Conservation (phyloP, 2,329 filamentous ascomycete species). For the Colletotrichum neosansevieriae region DNA sequence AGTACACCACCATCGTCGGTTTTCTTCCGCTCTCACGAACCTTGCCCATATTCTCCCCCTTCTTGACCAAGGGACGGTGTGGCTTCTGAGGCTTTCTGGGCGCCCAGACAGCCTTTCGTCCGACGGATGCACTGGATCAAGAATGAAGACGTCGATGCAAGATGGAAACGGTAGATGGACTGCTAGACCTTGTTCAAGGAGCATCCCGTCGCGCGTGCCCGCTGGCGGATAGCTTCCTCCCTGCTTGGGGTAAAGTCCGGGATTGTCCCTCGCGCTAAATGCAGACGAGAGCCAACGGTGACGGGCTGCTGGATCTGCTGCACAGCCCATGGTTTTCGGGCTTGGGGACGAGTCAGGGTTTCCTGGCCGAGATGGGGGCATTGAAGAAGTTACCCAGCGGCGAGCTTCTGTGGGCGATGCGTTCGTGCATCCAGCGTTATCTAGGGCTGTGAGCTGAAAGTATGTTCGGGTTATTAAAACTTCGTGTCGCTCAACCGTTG, state of each 20-base stretch:
- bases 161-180: not conserved
- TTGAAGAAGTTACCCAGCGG: no score
- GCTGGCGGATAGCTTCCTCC: conserved; percentile 1
- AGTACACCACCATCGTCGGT: not conserved
- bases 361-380: no score
- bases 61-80: not conserved
- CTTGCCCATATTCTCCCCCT: not conserved
- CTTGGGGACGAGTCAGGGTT: no score
- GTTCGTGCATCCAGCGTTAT: not conserved
- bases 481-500: not conserved
- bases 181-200: not conserved
- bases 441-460: no score
- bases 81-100: conserved; percentile 8
- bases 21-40: not conserved
- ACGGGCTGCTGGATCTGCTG: not conserved
- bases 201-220: not conserved
- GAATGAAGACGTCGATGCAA: not conserved
- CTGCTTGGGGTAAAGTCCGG: conserved; percentile 1
- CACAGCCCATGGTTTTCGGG: no score
- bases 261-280: conserved; percentile 2
- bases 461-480: no score
- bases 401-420: no score
- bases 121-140: conserved; percentile 5
- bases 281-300: conserved; percentile 1
- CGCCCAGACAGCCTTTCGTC: conserved; percentile 32